A percentile compares a stretch with the other conserved stretches of the same genome.
These are phyloP conservation scores for Colletotrichum salicis DNA, from an alignment of 2,329 filamentous ascomycete species.

Conservation along the genomic window DNA sequence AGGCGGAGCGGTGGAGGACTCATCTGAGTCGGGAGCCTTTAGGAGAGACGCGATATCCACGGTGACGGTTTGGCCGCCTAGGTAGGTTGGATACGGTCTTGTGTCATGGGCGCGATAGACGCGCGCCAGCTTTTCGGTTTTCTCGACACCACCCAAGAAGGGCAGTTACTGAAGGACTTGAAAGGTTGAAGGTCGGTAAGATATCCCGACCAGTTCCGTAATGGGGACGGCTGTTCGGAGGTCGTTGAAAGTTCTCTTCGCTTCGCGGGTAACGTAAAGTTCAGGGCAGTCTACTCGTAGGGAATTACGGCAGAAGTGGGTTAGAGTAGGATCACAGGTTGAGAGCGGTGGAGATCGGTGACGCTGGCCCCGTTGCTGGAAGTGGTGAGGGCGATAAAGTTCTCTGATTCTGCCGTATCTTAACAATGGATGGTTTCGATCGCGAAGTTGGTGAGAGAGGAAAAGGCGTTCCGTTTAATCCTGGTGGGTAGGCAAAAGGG, in stretches of 20 bases:
- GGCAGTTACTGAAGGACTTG: slow-evolving; percentile 16
- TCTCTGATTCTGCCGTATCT: slow-evolving; percentile 6
- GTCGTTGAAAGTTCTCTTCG: slow-evolving; percentile 1
- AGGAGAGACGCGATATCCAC: slow-evolving; percentile 96
- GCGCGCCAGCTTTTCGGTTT: slow-evolving; percentile 36
- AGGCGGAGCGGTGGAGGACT: slow-evolving; percentile 66
- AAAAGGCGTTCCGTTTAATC: slow-evolving; percentile 24
- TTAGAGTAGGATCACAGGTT: neutral
- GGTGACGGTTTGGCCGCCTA: slow-evolving; percentile 68
- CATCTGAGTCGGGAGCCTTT: slow-evolving; percentile 79
- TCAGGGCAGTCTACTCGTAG: slow-evolving; percentile 15
- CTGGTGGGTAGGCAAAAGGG: slow-evolving; percentile 40
- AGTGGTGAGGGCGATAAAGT: neutral
- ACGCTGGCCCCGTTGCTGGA: neutral
- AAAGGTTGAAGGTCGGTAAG: slow-evolving; percentile 22
- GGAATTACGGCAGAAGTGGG: neutral
- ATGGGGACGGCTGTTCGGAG: slow-evolving; percentile 17
- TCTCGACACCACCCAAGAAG: slow-evolving; percentile 21
- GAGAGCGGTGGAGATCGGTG: slow-evolving; percentile 5
- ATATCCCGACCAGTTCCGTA: slow-evolving; percentile 9
- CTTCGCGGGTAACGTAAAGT: slow-evolving; percentile 7
- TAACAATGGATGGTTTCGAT: slow-evolving; percentile 6
- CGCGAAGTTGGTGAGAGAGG: slow-evolving; percentile 10
- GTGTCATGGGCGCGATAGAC: slow-evolving; percentile 45
- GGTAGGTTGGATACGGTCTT: slow-evolving; percentile 39